Conservation (phyloP, 73 alveolate species). For the Stentor roeselii region DNA sequence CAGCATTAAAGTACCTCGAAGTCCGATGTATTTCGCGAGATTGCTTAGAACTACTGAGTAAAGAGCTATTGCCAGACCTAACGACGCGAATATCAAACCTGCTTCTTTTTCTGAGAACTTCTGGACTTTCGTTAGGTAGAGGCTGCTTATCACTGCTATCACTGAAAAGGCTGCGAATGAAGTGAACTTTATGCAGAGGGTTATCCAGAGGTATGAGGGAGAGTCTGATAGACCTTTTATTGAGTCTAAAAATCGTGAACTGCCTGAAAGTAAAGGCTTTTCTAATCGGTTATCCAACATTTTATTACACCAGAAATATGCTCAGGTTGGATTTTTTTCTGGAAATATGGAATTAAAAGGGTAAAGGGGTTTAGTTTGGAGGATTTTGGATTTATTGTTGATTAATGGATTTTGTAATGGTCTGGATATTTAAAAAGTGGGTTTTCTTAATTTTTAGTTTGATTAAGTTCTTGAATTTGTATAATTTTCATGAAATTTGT, state of each 20-base stretch:
- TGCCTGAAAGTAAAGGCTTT: not conserved
- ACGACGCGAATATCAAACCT: slow-evolving; percentile 1
- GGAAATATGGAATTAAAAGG: too few relatives aligned
- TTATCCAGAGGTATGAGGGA: not conserved
- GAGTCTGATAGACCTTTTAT: not conserved
- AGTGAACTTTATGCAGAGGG: not conserved
- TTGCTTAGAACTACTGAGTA: not conserved
- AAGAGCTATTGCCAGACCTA: slow-evolving; percentile 2
- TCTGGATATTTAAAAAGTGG: too few relatives aligned
- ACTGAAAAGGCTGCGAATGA: not conserved
- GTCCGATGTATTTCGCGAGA: not conserved
- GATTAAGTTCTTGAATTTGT: too few relatives aligned
- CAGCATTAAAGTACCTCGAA: not conserved
- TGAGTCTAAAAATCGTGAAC: not conserved
- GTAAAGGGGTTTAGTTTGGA: too few relatives aligned
- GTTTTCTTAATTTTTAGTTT: too few relatives aligned
- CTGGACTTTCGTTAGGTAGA: slow-evolving; percentile 16
- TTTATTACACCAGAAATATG: too few relatives aligned
- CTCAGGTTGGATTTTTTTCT: too few relatives aligned
- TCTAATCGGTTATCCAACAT: too few relatives aligned
- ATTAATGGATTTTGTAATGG: too few relatives aligned
- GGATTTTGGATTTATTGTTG: too few relatives aligned
- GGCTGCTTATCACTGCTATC: not conserved
- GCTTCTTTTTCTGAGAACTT: not conserved
- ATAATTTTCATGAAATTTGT: too few relatives aligned